A percentile compares a stretch with the other conserved stretches of the same genome.
phyloP scores from a whole-genome alignment of 306 rosid species.

The Dryas octopetala region DNA sequence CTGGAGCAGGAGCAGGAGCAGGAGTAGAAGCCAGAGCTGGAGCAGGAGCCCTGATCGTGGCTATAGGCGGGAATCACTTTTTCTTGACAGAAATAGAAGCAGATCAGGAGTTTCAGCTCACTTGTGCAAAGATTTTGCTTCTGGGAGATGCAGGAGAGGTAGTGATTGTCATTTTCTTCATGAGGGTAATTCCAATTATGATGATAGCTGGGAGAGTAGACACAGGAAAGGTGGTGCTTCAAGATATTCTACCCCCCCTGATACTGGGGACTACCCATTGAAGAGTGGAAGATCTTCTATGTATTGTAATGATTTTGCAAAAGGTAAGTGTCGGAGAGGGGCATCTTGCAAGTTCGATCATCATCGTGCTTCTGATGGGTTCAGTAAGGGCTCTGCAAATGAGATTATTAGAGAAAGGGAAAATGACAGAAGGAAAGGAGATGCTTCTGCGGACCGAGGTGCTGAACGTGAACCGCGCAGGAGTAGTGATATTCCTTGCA shows the following conservation, averaged over 20 bases:
- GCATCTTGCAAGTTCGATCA: constrained; percentile 77
- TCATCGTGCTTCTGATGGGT: constrained; percentile 63
- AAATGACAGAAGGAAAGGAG: constrained; percentile 64
- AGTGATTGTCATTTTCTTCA: constrained; percentile 72
- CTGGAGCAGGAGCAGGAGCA: constrained; percentile 48
- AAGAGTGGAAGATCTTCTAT: constrained; percentile 64
- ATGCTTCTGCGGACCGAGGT: constrained; percentile 63
- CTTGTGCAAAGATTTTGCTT: constrained; percentile 70
- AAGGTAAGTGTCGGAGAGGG: constrained; percentile 84
- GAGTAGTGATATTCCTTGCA: constrained; percentile 63
- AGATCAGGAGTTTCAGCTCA: constrained; percentile 59
- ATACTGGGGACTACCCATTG: constrained; percentile 51
- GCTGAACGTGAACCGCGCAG: constrained; percentile 56
- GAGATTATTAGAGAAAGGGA: constrained; percentile 70
- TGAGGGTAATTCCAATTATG: constrained; percentile 56
- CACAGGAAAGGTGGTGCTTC: constrained; percentile 64
- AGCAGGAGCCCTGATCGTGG: constrained; percentile 61
- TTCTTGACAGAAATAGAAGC: constrained; percentile 62
- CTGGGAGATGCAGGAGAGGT: constrained; percentile 93
- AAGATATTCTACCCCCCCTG: constrained; percentile 51
- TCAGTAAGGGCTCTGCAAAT: constrained; percentile 48
- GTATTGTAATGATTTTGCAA: constrained; percentile 58
- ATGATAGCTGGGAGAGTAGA: constrained; percentile 75
- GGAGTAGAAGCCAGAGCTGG: constrained; percentile 47
- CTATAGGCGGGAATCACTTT: constrained; percentile 62